Evolutionary conservation across 768 basidiomycete species (phyloP).

Genomic region (Arthromyces matolae): DNA sequence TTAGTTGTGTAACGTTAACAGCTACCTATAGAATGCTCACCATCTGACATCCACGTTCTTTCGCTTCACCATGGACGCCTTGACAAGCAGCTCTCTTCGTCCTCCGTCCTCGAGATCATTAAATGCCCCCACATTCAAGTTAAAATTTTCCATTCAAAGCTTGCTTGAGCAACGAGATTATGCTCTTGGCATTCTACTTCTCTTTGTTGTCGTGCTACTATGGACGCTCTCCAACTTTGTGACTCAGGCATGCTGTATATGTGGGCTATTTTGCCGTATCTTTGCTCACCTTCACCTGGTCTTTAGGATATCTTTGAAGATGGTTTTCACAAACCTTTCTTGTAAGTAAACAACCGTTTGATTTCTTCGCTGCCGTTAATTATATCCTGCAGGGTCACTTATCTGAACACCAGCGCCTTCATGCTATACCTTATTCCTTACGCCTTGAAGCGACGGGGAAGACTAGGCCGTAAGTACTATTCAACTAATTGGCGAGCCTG

Average conservation of each 20-base stretch:
- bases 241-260: slow-evolving; percentile 50
- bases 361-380: slow-evolving; percentile 1
- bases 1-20: too few species aligned
- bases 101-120: slow-evolving; percentile 1
- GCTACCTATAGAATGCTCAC: neutral
- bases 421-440: slow-evolving; percentile 71
- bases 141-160: slow-evolving; percentile 3
- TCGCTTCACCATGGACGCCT: slow-evolving; percentile 4
- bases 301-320: slow-evolving; percentile 45
- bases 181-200: slow-evolving; percentile 59
- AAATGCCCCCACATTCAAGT: neutral
- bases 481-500: neutral
- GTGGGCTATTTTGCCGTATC: too few species aligned
- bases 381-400: slow-evolving; percentile 64
- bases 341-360: slow-evolving; percentile 38
- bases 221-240: slow-evolving; percentile 91
- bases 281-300: neutral
- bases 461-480: slow-evolving; percentile 4
- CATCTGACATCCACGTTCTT: neutral
- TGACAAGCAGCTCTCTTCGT: neutral
- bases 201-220: slow-evolving; percentile 73
- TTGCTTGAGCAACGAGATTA: slow-evolving; percentile 32
- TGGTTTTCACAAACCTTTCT: slow-evolving; percentile 87
- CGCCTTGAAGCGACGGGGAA: slow-evolving; percentile 13
- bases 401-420: slow-evolving; percentile 90